Base-by-base conservation (phyloP, 2,329 filamentous ascomycete genomes). In the Ceratocystis papillata region DNA sequence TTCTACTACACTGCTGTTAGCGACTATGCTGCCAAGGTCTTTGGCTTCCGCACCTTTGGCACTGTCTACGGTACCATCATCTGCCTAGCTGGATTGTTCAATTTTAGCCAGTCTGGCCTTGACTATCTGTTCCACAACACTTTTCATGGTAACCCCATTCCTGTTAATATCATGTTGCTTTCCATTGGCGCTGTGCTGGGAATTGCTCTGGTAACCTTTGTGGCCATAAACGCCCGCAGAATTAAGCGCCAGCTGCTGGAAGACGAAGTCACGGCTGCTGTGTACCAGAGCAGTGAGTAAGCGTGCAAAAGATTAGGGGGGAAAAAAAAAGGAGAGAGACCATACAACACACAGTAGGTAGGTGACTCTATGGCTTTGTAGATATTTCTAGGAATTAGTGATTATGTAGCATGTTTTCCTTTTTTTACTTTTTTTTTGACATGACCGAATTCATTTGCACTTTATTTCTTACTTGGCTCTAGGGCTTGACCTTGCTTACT, bases 31-130 rank as follows among this genome's bases (percentile, higher is more conserved):
- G 90, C 90, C 68, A 96, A 96, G 76, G 90, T 96, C 45, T 96
- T 96, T 73, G 91, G 91, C 17, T 96, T 96, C 76, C 82, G 86
- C 68, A 96, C 90, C 0, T 96, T 96, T 71, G 92, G 91, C 59
- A 96, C 89, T 67, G 90, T 96, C n/a, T 96, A 96, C 75, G 91
- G 91, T 10, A 81, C 92, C 22, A 88, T 96, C 70, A 96, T 96
- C 70, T 95, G 89, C 75, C 77, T 94, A 1, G 87, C 90, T 0
- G 91, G 92, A 0, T 74, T 96, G 0, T 81, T 91, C 72, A 96
- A 95, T 75, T 92, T 96, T 72, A 83, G 83, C 0, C 90, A 96
- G 77, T 87, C 87, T 4, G 90, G 83, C 0, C 79, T 96, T 44
- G 91, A 96, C 74, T 83, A 86, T 28, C 74, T 93, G 45, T 90